phyloP scores from a whole-genome alignment of 2,329 filamentous ascomycete genomes.

The Exophiala oligosperma region DNA sequence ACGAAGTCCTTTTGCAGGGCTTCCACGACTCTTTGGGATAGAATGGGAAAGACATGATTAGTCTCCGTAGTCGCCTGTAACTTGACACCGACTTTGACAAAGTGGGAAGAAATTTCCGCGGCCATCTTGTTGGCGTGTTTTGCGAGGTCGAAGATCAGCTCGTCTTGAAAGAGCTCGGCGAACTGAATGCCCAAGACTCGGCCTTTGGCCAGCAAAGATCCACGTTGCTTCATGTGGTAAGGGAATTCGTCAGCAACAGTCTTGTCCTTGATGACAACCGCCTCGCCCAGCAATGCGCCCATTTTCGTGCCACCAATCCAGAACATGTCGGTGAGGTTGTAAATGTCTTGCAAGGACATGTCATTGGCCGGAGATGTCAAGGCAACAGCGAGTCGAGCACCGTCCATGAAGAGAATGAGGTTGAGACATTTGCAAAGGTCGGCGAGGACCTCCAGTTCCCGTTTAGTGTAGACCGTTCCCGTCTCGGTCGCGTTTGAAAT shows the following conservation, averaged over 20 bases:
- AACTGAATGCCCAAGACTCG: conserved; percentile 53
- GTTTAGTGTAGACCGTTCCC: conserved; percentile 50
- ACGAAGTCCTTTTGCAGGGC: conserved; percentile 45
- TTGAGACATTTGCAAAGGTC: conserved; percentile 43
- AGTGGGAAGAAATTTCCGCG: conserved; percentile 44
- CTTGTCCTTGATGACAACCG: conserved; percentile 49
- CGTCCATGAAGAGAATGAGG: conserved; percentile 50
- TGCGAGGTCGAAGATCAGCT: conserved; percentile 50
- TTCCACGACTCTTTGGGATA: conserved; percentile 42
- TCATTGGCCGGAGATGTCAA: conserved; percentile 46
- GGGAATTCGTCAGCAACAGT: conserved; percentile 48
- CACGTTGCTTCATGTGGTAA: conserved; percentile 55
- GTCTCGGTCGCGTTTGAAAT: conserved; percentile 53
- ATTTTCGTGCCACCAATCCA: conserved; percentile 58
- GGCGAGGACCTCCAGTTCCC: conserved; percentile 46
- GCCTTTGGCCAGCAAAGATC: conserved; percentile 52
- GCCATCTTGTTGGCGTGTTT: conserved; percentile 48
- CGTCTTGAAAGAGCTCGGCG: conserved; percentile 48
- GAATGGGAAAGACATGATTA: conserved; percentile 53
- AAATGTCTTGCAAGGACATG: conserved; percentile 46
- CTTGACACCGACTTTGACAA: conserved; percentile 37
- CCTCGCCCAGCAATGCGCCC: conserved; percentile 53
- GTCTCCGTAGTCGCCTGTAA: conserved; percentile 45
- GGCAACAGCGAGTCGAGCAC: conserved; percentile 49
- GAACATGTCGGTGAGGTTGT: conserved; percentile 53